Base-by-base conservation (phyloP, 2,329 filamentous ascomycete species). In the Cordyceps farinosa region DNA sequence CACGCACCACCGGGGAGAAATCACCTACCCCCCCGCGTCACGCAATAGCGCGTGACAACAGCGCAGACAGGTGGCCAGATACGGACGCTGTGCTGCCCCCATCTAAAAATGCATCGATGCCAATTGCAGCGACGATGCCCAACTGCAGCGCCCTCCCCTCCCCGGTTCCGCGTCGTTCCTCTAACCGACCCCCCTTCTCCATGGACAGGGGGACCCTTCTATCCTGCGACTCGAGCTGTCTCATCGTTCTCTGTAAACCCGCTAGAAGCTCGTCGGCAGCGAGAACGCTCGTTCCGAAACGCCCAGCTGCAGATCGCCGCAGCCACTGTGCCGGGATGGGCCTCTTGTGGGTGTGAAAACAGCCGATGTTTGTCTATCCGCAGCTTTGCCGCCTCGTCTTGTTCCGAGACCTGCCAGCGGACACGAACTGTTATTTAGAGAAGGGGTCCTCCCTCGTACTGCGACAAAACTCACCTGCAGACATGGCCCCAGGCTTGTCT, bases 271-370 rank as follows among this genome's bases (percentile, higher is more conserved):
- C 47, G 17, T 58, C 42, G 44, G 55, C n/a, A 48, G 10, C 13
- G 38, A 38, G 34, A 9, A 34, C 22, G 3, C 36, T 61, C 48
- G 48, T 52, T 29, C 44, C 57, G 47, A 60, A 60, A 61, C 47
- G 38, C 48, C 47, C 58, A 61, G 22, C n/a, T 27, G 48, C 48
- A 52, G 58, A 61, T 61, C 58, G 27, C 29, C 6, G 58, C 36
- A 34, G 29, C 22, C 42, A 51, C 45, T 11, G 10, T 50, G 42
- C 13, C 17, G 10, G 22, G 27, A 47, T 54, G 32, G n/a, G n/a
- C 29, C 22, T 34, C 13, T 40, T 53, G 50, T 17, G 32, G 27
- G 8, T 15, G 32, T 34, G 22, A n/a, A 3, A 53, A n/a, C 52
- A 36, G 22, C n/a, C 50, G 17, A 53, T 32, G 7, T 5, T 3